Conservation (phyloP, 345 rosid species). For the Populus deltoides region DNA sequence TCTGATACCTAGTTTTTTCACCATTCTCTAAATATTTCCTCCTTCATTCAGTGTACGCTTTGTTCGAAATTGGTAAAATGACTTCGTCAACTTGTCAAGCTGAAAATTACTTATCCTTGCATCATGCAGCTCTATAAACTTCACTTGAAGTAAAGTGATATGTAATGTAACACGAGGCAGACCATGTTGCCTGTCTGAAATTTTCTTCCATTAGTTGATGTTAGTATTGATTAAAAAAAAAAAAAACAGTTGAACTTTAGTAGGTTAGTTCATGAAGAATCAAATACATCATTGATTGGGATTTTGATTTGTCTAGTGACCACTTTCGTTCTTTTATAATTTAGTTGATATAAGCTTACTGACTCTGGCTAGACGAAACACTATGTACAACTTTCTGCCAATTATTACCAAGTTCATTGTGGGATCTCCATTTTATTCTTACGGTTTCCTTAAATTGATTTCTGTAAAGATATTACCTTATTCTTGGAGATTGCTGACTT, state of each 20-base stretch:
- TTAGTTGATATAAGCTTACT: not conserved
- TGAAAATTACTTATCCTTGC: not conserved
- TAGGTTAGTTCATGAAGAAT: not conserved
- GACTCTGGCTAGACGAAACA: not conserved
- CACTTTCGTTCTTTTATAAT: not conserved
- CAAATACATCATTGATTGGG: slow-evolving; percentile 1
- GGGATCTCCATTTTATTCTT: not conserved
- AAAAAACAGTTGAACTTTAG: not conserved
- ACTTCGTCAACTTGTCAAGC: not conserved
- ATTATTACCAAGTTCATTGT: not conserved
- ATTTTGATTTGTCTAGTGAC: not conserved
- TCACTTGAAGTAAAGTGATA: not conserved
- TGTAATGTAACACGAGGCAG: not conserved
- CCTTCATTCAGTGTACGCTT: not conserved
- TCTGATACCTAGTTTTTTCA: too few relatives aligned
- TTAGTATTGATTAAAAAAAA: too few relatives aligned
- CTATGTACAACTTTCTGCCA: not conserved
- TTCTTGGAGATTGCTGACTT: not conserved
- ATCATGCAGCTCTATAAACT: not conserved
- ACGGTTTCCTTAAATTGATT: not conserved
- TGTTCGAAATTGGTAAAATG: not conserved
- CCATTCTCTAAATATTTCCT: not conserved
- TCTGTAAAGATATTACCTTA: not conserved
- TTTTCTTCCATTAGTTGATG: not conserved
- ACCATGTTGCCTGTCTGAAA: not conserved